Percentiles rank a stretch among this genome's conserved stretches.
Evolutionary conservation across 495 filamentous ascomycete species (phyloP).

Genomic region (Annulohypoxylon moriforme): DNA sequence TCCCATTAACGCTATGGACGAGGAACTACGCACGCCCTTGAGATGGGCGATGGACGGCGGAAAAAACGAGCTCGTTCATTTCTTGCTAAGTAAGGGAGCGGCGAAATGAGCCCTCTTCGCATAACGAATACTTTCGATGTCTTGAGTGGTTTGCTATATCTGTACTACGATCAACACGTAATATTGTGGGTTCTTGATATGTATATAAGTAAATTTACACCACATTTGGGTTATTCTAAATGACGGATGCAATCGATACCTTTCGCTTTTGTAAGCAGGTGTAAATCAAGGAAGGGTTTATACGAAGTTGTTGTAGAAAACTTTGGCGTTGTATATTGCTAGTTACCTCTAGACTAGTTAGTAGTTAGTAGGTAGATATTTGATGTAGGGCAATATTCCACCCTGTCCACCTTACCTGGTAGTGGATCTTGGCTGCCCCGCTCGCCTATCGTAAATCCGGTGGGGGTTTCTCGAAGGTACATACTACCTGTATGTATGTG

Average conservation of each 20-base stretch:
- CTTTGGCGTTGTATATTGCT: too few species aligned
- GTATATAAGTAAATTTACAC: too few species aligned
- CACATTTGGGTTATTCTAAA: neutral
- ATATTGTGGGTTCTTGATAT: too few species aligned
- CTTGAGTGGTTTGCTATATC: neutral
- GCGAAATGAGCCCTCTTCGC: constrained; percentile 24
- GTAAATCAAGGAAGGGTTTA: neutral
- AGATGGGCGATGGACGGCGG: constrained; percentile 37
- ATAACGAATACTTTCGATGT: neutral
- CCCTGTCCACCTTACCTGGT: too few species aligned
- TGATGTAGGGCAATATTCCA: too few species aligned
- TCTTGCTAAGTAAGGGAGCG: constrained; percentile 35
- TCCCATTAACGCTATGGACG: constrained; percentile 48
- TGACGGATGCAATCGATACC: neutral
- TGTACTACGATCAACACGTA: too few species aligned
- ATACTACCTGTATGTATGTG: too few species aligned
- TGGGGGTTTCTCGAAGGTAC: neutral
- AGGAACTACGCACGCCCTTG: constrained; percentile 46
- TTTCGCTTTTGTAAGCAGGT: neutral
- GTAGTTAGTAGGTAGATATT: too few species aligned
- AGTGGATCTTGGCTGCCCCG: constrained; percentile 5
- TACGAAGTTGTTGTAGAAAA: too few species aligned
- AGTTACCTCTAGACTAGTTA: too few species aligned
- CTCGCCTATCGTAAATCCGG: neutral
- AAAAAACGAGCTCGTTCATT: constrained; percentile 33